A percentile compares a stretch with the other conserved stretches of the same genome.
Conservation (phyloP, 306 rosid genomes). For the Leucaena leucocephala region DNA sequence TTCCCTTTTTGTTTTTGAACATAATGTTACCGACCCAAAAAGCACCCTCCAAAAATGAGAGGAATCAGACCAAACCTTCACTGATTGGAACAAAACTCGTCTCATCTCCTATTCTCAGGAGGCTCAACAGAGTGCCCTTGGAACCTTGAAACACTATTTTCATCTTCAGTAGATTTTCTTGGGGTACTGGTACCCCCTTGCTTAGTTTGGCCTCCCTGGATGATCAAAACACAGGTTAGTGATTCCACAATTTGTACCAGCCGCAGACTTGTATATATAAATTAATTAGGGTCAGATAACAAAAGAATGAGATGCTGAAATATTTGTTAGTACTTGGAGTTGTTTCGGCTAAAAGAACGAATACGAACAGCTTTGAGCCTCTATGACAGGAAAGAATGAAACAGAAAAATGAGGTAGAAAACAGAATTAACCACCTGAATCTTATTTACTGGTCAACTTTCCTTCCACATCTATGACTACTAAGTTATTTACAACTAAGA, state of each 20-base stretch:
- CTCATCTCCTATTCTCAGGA: constrained; percentile 33
- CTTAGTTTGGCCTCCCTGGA: constrained; percentile 71
- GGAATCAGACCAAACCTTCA: not conserved
- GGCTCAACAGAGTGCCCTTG: constrained; percentile 41
- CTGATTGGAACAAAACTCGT: constrained; percentile 12
- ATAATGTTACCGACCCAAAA: constrained; percentile 20
- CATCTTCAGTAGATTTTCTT: constrained; percentile 57
- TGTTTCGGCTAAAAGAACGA: constrained; percentile 19
- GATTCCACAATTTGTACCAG: not conserved
- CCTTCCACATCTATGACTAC: not conserved
- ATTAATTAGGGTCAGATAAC: not conserved
- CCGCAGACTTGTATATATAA: not conserved
- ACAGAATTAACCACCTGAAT: not conserved
- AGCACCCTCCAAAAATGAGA: not conserved
- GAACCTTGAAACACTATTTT: constrained; percentile 37
- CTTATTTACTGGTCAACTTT: not conserved
- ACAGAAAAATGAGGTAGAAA: not conserved
- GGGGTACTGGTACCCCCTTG: constrained; percentile 52
- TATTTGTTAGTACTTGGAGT: not conserved
- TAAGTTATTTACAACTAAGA: not conserved
- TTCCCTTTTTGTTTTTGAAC: not conserved
- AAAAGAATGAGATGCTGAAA: not conserved
- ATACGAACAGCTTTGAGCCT: constrained; percentile 8
- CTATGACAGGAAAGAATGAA: constrained; percentile 5
- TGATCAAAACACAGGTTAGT: constrained; percentile 22